These are phyloP conservation scores for Pseudopithomyces chartarum DNA, from an alignment of 2,329 filamentous ascomycete genomes.

Conservation along the genomic window DNA sequence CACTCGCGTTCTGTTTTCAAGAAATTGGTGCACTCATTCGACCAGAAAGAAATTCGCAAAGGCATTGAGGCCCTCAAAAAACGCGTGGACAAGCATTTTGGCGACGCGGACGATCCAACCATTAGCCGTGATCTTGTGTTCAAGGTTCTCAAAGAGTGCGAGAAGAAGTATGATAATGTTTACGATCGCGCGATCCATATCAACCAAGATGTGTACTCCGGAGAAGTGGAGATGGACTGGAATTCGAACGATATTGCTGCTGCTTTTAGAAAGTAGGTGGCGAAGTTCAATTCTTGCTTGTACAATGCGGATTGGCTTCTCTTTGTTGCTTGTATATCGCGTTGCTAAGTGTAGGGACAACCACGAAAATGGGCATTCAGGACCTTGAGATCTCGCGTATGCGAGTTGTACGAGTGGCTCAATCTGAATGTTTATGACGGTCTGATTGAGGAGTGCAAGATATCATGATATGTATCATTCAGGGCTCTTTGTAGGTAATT, in stretches of 20 bases:
- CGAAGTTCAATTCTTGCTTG: background rate
- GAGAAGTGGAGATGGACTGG: constrained; percentile 51
- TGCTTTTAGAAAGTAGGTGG: constrained; percentile 34
- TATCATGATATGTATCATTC: constrained; percentile 1
- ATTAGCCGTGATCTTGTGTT: constrained; percentile 64
- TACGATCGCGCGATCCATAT: constrained; percentile 55
- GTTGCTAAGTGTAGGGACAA: background rate
- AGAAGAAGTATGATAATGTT: constrained; percentile 59
- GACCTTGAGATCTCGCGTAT: background rate
- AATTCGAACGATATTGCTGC: constrained; percentile 32
- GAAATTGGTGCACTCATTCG: constrained; percentile 81
- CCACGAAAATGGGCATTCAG: background rate
- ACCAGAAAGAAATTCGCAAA: constrained; percentile 82
- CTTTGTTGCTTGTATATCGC: background rate
- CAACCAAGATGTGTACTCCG: constrained; percentile 52
- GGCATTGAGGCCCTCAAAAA: constrained; percentile 90
- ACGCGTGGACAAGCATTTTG: constrained; percentile 96
- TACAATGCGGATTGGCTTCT: background rate
- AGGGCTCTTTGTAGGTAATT: background rate
- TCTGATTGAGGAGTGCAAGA: background rate
- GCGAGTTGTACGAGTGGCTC: background rate
- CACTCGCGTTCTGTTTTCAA: constrained; percentile 84
- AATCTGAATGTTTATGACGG: background rate
- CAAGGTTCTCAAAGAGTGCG: constrained; percentile 66
- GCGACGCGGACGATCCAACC: constrained; percentile 77